Evolutionary conservation across 148 eudicot genomes (phyloP), one percentile per base, ranked within the genome.

Genomic region (Silene conica): DNA sequence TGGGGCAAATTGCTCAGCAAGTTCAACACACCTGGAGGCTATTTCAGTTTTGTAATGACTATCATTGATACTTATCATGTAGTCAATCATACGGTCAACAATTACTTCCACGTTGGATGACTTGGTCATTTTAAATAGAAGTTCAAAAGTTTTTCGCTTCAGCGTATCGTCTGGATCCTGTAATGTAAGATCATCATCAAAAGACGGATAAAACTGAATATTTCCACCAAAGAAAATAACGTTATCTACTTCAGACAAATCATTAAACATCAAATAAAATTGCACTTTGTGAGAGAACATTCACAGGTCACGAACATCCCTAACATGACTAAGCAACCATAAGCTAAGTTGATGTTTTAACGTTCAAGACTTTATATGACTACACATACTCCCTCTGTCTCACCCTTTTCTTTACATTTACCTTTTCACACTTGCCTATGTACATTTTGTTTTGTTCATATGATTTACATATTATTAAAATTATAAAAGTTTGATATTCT

Each of bases 121-220:
- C 86, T 87, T 92, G 8, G 99, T 95, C 99, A 95, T 95, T 81
- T 92, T 95, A 72, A 89, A 90, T 25, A 95, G 89, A 56, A 95
- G 85, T 65, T 95, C 97, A 86, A 95, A 95, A 28, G 99, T 95
- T 83, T 95, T 95, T 72, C 99, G 87, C 86, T 95, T 95, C 61
- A 95, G 86, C 57, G 99, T 90, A 82, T 95, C 99, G 79, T 95
- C 99, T 23, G 97, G 97, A 81, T 95, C 99, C 99, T 95, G 92
- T 62, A 78, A 69, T 28, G 75, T 18, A 73, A 77, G 43, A 38
- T 38, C 63, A 65, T 64, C 50, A 77, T 78, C 68, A 63, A 25
- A 10, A 48, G 52, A 45, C 8, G 34, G 12, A 12, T 3, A 68
- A 13, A 43, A 45, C 23, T 8, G 23, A n/a, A 67, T 20, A 41